Conservation (phyloP, 2,329 filamentous ascomycete genomes). For the Thermomyces lanuginosus region DNA sequence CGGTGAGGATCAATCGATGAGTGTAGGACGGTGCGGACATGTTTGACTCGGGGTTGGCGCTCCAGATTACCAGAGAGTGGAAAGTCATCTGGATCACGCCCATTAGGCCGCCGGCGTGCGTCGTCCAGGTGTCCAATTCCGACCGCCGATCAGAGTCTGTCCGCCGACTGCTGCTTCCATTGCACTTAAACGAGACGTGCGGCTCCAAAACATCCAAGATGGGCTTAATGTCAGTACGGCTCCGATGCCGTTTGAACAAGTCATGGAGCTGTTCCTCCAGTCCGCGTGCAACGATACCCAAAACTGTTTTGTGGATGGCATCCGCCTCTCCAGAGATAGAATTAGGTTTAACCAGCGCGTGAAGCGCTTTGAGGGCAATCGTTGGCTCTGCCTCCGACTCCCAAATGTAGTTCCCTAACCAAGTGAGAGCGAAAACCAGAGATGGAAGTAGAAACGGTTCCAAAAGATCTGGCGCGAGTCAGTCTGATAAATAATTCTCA, state of each 20-base stretch:
- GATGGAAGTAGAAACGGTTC: constrained; percentile 49
- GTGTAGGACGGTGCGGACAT: constrained; percentile 40
- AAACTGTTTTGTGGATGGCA: constrained; percentile 43
- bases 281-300: constrained; percentile 38
- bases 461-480: constrained; percentile 34
- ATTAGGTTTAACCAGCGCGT: constrained; percentile 39
- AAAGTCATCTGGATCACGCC: constrained; percentile 34
- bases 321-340: constrained; percentile 44
- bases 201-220: constrained; percentile 36
- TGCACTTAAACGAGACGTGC: constrained; percentile 35
- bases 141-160: too few relatives aligned
- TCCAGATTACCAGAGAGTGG: constrained; percentile 39
- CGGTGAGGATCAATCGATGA: constrained; percentile 35
- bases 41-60: constrained; percentile 32
- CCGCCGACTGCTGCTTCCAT: constrained; percentile 27
- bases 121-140: constrained; percentile 38
- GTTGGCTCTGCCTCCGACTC: constrained; percentile 34
- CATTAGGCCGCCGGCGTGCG: constrained; percentile 31
- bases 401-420: constrained; percentile 42
- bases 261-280: constrained; percentile 38
- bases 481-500: constrained; percentile 41
- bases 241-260: constrained; percentile 33
- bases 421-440: constrained; percentile 41
- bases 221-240: constrained; percentile 36
- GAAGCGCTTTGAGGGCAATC: constrained; percentile 38